These are phyloP conservation scores for Neoboletus brunneissimus DNA, from an alignment of 768 basidiomycete species.

Conservation along the genomic window DNA sequence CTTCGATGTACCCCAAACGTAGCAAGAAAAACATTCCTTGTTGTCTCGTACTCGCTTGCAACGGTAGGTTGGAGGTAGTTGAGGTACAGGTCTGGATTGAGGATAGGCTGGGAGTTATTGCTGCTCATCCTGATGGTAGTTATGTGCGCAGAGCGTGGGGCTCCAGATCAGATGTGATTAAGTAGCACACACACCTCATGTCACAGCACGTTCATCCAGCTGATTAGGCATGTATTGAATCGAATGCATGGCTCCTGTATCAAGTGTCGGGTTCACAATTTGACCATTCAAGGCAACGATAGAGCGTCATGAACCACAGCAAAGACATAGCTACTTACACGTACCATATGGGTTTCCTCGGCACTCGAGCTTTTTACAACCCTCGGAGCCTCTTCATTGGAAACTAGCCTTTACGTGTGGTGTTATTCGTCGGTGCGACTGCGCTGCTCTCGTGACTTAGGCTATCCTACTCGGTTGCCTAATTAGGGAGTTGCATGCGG, in stretches of 20 bases:
- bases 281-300: background rate
- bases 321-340: background rate
- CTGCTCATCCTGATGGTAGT: background rate
- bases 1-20: conserved; percentile 18
- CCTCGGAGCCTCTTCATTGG: background rate
- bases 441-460: background rate
- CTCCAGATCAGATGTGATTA: background rate
- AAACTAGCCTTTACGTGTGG: background rate
- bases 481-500: background rate
- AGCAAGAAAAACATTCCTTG: conserved; percentile 18
- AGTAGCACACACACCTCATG: background rate
- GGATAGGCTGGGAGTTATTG: conserved; percentile 5
- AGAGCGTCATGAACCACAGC: background rate
- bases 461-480: conserved; percentile 7
- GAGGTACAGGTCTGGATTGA: conserved; percentile 25
- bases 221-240: background rate
- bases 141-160: background rate
- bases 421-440: background rate
- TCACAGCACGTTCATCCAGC: no score
- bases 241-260: background rate
- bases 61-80: conserved; percentile 23
- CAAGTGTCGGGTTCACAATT: background rate
- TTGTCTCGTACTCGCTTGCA: conserved; percentile 19
- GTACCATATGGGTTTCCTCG: background rate
- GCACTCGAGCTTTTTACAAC: no score